Conservation (phyloP, 805 yeast genomes). For the Clavispora asparagi region DNA sequence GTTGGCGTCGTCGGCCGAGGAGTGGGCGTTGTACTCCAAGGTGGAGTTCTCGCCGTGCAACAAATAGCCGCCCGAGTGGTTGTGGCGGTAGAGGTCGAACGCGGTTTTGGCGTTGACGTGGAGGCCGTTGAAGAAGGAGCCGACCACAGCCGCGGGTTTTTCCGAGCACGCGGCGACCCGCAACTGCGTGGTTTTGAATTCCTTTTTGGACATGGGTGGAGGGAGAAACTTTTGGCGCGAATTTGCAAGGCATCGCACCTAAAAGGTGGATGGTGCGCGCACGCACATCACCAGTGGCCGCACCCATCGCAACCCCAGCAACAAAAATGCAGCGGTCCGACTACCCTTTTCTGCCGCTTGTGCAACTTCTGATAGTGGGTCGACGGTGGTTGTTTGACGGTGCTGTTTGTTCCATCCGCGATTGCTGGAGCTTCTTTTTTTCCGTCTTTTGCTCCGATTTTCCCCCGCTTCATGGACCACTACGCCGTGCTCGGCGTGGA, state of each 20-base stretch:
- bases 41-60: constrained; percentile 76
- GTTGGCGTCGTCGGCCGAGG: constrained; percentile 28
- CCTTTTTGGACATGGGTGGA: constrained; percentile 20
- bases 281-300: background rate
- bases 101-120: constrained; percentile 51
- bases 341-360: too few species aligned
- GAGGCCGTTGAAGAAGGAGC: constrained; percentile 79
- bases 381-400: too few species aligned
- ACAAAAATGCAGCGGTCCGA: too few species aligned
- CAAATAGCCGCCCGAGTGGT: constrained; percentile 34
- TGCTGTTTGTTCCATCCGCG: too few species aligned
- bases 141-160: constrained; percentile 49
- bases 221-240: background rate
- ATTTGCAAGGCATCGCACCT: constrained; percentile 8
- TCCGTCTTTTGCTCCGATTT: too few species aligned
- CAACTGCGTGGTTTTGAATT: constrained; percentile 37
- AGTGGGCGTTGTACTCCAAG: constrained; percentile 66
- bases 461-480: too few species aligned
- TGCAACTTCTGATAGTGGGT: too few species aligned
- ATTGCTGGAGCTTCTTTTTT: too few species aligned
- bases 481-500: constrained; percentile 58
- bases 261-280: background rate
- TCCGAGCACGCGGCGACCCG: constrained; percentile 35
- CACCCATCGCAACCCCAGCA: background rate
- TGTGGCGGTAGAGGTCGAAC: constrained; percentile 59